Base-by-base conservation (phyloP, 345 rosid genomes). In the Lenwebbia sp. region DNA sequence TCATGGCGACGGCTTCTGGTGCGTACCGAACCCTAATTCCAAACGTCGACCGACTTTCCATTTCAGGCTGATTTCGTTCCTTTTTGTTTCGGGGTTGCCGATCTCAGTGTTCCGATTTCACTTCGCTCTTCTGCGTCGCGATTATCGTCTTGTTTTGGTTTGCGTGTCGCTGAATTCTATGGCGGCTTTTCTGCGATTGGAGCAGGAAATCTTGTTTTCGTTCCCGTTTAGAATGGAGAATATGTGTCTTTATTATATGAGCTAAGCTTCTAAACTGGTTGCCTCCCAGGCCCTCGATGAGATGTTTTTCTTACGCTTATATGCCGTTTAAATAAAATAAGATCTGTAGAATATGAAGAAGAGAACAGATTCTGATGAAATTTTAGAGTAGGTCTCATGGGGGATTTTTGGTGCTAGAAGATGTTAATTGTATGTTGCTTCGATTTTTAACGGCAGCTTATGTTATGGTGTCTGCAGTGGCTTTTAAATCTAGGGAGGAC, bases 401-500 rank as follows among this genome's bases (percentile, higher is more conserved):
- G 1, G 25, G 76, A 33, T 30, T 33, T 65, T 30, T 65, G 10
- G 44, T 65, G 76, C 25, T 33, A 70, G 47, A 37, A 70, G 44
- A 19, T 12, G 41, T 33, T 37, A 19, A 70, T 70, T 19, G 78
- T 33, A 70, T 19, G 47, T 33, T 26, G 65, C 65, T 58, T 26
- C 14, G 6, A 12, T 25, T 65, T 37, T 70, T 37, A 37, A 37
- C 12, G 25, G 81, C 12, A 37, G 47, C 81, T 19, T 70, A 33
- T 70, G 65, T 13, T 52, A 8, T 47, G 83, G 70, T 57, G 13
- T 11, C 88, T 90, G 90, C 91, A 94, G 96, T 89, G 87, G 92
- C 94, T 5, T 94, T 93, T 55, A 94, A 94, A 82, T 94, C 93
- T 5, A 91, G 95, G 87, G 94, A 93, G 91, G 94, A 90, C 70